Percentiles rank a stretch among this genome's conserved stretches.
Conservation (phyloP, 495 filamentous ascomycete species). For the Neurospora hispaniola region DNA sequence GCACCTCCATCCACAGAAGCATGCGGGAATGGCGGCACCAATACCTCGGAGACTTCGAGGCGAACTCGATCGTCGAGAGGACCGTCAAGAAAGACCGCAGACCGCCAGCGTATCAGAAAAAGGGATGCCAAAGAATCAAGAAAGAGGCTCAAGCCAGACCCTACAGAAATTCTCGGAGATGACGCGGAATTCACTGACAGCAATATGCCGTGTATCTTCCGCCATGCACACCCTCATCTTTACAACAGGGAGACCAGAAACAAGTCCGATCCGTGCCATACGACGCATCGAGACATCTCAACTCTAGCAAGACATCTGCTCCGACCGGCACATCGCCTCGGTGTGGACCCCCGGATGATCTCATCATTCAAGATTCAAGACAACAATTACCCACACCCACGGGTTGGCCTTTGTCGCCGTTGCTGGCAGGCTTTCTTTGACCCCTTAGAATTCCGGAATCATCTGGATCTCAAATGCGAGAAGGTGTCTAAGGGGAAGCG, state of each 20-base stretch:
- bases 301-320: slow-evolving; percentile 25
- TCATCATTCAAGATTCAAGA: slow-evolving; percentile 24
- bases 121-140: background rate
- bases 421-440: slow-evolving; percentile 21
- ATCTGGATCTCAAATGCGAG: slow-evolving; percentile 13
- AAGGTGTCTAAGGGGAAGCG: slow-evolving; percentile 25
- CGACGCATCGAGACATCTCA: slow-evolving; percentile 25
- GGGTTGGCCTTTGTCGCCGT: slow-evolving; percentile 19
- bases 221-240: slow-evolving; percentile 19
- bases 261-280: slow-evolving; percentile 25
- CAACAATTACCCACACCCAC: slow-evolving; percentile 14
- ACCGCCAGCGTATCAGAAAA: background rate
- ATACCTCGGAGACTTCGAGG: background rate
- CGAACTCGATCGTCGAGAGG: background rate
- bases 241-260: slow-evolving; percentile 21
- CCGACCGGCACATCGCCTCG: slow-evolving; percentile 22
- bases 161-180: background rate
- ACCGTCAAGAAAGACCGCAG: background rate
- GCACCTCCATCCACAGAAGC: background rate
- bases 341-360: slow-evolving; percentile 16
- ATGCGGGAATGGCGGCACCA: background rate
- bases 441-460: slow-evolving; percentile 12
- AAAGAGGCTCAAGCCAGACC: background rate
- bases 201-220: slow-evolving; percentile 25
- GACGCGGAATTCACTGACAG: slow-evolving; percentile 20